These are phyloP conservation scores for Dictyostelium firmibasis DNA, from an alignment of 78 protist genomes.

Conservation along the genomic window DNA sequence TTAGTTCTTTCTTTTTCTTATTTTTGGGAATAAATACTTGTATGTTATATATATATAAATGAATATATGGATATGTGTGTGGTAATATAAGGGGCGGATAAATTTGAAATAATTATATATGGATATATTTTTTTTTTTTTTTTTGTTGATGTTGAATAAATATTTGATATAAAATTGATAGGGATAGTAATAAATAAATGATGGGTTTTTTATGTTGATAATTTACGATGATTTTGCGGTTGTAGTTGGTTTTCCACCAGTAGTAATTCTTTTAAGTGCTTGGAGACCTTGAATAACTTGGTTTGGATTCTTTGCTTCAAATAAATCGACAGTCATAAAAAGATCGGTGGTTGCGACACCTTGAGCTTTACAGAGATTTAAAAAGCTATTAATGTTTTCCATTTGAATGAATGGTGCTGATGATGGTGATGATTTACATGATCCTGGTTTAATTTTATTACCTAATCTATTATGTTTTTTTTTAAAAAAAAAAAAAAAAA, in stretches of 20 bases:
- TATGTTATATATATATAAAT: neutral
- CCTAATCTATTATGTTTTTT: slow-evolving; percentile 61
- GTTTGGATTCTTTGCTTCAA: slow-evolving; percentile 72
- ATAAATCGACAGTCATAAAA: slow-evolving; percentile 87
- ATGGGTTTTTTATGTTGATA: neutral
- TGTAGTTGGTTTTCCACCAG: slow-evolving; percentile 47
- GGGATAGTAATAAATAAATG: neutral
- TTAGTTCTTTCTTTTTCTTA: neutral
- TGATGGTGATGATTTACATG: slow-evolving; percentile 42
- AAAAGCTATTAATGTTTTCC: slow-evolving; percentile 81
- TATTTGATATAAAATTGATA: neutral
- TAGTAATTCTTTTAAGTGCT: slow-evolving; percentile 40
- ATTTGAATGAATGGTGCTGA: slow-evolving; percentile 83
- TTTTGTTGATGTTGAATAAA: neutral
- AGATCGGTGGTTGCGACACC: slow-evolving; percentile 81
- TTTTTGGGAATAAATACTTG: neutral
- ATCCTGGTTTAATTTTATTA: slow-evolving; percentile 78
- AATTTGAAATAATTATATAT: neutral
- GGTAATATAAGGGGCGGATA: neutral
- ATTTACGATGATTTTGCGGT: neutral
- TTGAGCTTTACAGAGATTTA: slow-evolving; percentile 26
- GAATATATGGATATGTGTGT: neutral
- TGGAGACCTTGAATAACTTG: slow-evolving; percentile 65
- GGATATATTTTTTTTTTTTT: neutral
- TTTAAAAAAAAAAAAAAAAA: neutral